A percentile compares a stretch with the other conserved stretches of the same genome.
Conservation (phyloP, 148 eudicot genomes). For the Rhododendron ovatum region DNA sequence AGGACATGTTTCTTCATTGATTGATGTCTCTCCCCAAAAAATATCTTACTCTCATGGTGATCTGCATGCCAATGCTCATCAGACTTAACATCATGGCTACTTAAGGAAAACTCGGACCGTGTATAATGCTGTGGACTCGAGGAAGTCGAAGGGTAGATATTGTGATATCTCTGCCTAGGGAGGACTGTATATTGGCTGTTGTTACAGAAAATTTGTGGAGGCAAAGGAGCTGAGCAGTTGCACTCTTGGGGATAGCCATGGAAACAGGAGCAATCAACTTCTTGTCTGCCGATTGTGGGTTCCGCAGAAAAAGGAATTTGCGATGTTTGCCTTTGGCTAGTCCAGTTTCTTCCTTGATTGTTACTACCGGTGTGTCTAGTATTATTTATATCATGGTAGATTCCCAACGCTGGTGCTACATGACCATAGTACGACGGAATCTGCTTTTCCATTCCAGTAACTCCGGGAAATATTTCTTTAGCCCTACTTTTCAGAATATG, state of each 20-base stretch:
- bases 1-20: conserved; percentile 38
- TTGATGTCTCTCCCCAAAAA: conserved; percentile 41
- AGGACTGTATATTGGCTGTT: conserved; percentile 27
- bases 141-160: conserved; percentile 21
- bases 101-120: conserved; percentile 29
- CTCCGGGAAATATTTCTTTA: conserved; percentile 21
- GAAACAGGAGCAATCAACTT: conserved; percentile 28
- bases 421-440: conserved; percentile 29
- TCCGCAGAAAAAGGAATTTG: conserved; percentile 54
- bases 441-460: conserved; percentile 27
- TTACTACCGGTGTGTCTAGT: conserved; percentile 16
- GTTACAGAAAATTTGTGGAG: conserved; percentile 25
- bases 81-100: conserved; percentile 28
- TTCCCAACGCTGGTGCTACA: conserved; percentile 32
- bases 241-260: conserved; percentile 37
- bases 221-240: conserved; percentile 48
- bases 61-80: conserved; percentile 35
- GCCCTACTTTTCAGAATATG: conserved; percentile 13
- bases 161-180: conserved; percentile 21
- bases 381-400: conserved; percentile 25
- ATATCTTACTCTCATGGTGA: conserved; percentile 27
- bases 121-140: conserved; percentile 31
- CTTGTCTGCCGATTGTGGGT: conserved; percentile 27
- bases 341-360: conserved; percentile 25
- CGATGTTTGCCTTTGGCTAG: conserved; percentile 21